Evolutionary conservation across 208 protist genomes (phyloP).

Genomic region (Crithidia expoeki): DNA sequence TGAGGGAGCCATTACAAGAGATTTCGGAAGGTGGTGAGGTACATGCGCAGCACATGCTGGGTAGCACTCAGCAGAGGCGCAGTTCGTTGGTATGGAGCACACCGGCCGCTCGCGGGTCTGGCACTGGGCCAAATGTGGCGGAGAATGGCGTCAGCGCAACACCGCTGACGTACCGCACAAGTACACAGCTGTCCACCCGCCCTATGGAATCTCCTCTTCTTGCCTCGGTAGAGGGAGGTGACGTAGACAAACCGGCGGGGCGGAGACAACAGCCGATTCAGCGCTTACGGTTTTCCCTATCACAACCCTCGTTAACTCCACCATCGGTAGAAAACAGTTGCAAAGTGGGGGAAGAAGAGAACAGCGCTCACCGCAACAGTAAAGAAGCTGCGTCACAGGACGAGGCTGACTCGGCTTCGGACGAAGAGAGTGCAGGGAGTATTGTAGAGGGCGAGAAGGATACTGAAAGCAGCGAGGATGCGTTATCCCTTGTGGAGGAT

Average conservation of each 20-base stretch:
- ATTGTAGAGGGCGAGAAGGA: neutral
- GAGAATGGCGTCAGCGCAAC: slow-evolving; percentile 24
- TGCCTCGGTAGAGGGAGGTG: neutral
- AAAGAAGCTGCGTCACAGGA: too few species aligned
- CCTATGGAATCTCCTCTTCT: neutral
- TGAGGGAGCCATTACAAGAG: neutral
- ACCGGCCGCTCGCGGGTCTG: slow-evolving; percentile 20
- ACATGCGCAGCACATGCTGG: neutral
- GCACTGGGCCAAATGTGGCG: neutral
- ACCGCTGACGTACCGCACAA: slow-evolving; percentile 31
- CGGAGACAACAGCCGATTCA: neutral
- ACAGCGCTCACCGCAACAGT: neutral
- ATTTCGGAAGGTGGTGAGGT: neutral
- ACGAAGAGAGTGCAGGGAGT: neutral
- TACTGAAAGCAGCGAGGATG: neutral
- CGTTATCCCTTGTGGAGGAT: too few species aligned
- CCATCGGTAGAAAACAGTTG: too few species aligned
- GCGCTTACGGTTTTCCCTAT: too few species aligned
- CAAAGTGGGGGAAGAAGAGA: neutral
- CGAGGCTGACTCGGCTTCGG: too few species aligned
- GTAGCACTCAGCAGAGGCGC: slow-evolving; percentile 17
- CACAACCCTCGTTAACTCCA: too few species aligned
- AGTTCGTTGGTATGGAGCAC: slow-evolving; percentile 39
- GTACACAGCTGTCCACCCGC: slow-evolving; percentile 19
- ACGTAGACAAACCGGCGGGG: neutral